Conservation (phyloP, 2,329 filamentous ascomycete species). For the Exophiala alcalophila region DNA sequence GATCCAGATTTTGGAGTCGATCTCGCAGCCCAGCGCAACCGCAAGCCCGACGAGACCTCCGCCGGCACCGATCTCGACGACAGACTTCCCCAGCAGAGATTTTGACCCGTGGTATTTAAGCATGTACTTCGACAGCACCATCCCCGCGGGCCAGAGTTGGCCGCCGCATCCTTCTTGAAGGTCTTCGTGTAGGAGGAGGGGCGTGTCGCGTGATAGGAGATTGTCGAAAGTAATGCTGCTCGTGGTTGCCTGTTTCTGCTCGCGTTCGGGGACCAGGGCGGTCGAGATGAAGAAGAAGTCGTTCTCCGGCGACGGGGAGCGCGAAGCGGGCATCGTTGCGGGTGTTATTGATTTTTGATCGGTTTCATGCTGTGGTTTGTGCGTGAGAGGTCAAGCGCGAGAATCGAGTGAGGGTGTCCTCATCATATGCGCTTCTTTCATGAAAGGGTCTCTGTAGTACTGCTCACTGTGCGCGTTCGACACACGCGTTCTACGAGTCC, state of each 20-base stretch:
- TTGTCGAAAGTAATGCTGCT: slow-evolving; percentile 65
- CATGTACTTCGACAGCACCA: slow-evolving; percentile 83
- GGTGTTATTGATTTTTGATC: not conserved
- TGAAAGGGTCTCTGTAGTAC: no score
- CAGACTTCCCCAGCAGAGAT: slow-evolving; percentile 45
- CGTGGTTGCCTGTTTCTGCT: slow-evolving; percentile 52
- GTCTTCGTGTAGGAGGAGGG: slow-evolving; percentile 76
- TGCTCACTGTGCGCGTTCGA: no score
- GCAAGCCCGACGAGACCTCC: slow-evolving; percentile 77
- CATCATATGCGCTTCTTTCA: no score
- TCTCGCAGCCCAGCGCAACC: slow-evolving; percentile 55
- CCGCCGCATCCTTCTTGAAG: slow-evolving; percentile 85
- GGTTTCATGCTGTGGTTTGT: no score
- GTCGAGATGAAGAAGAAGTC: slow-evolving; percentile 48
- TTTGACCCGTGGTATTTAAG: slow-evolving; percentile 43
- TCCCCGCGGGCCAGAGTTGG: slow-evolving; percentile 89
- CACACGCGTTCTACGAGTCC: no score
- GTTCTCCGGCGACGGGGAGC: slow-evolving; percentile 33
- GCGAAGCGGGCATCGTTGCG: slow-evolving; percentile 21
- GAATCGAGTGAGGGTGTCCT: no score
- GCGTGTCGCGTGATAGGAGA: slow-evolving; percentile 60
- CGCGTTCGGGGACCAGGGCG: slow-evolving; percentile 55
- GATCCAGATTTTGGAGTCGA: slow-evolving; percentile 60
- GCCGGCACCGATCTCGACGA: slow-evolving; percentile 84
- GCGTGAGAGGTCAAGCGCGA: no score